Evolutionary conservation across 2,329 filamentous ascomycete species (phyloP).

Genomic region (Onygena corvina): DNA sequence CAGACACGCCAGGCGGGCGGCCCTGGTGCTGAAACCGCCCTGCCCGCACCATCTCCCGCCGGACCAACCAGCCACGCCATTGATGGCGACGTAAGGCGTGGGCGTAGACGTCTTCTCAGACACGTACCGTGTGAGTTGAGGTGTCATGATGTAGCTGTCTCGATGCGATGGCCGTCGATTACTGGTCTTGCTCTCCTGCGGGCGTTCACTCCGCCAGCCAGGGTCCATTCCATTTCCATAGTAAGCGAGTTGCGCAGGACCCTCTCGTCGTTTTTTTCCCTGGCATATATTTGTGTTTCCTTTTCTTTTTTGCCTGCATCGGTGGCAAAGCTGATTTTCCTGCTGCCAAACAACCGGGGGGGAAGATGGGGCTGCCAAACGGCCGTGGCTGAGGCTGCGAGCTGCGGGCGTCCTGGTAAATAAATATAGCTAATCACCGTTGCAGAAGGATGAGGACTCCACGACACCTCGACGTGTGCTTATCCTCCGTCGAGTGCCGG

Average conservation of each 20-base stretch:
- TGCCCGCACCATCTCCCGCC: background rate
- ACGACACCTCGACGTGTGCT: background rate
- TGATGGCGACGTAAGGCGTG: no score
- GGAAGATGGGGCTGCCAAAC: background rate
- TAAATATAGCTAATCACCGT: no score
- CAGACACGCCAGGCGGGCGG: background rate
- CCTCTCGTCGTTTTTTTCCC: background rate
- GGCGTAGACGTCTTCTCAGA: no score
- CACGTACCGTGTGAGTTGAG: no score
- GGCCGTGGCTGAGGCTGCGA: conserved; percentile 1
- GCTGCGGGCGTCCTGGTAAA: background rate
- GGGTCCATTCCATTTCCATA: conserved; percentile 3
- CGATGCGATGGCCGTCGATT: no score
- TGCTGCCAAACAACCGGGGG: no score
- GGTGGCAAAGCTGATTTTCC: background rate
- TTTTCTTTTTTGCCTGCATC: background rate
- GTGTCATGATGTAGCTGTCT: no score
- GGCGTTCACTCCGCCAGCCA: conserved; percentile 1
- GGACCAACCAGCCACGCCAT: no score
- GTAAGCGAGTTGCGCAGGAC: conserved; percentile 1
- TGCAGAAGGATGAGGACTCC: background rate
- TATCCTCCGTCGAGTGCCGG: background rate
- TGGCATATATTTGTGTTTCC: no score
- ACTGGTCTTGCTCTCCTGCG: background rate
- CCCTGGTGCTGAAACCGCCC: background rate